A percentile compares a stretch with the other conserved stretches of the same genome.
These are phyloP conservation scores for Epichloe coenophiala DNA, from an alignment of 2,329 filamentous ascomycete genomes.

Conservation along the genomic window DNA sequence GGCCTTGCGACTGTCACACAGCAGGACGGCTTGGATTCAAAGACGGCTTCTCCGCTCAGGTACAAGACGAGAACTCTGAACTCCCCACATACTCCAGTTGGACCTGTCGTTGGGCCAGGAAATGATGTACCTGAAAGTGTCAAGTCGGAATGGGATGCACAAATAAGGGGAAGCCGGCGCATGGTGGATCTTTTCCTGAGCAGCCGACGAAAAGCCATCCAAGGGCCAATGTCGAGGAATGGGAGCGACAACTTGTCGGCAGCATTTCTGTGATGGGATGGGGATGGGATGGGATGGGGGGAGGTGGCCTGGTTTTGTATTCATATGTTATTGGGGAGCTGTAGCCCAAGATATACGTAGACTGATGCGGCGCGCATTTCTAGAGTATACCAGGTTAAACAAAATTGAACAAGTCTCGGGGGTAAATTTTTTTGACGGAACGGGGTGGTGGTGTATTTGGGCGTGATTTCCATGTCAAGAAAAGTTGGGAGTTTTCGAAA, in stretches of 20 bases:
- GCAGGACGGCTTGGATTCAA: slow-evolving; percentile 9
- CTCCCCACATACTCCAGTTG: slow-evolving; percentile 1
- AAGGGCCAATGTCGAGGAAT: slow-evolving; percentile 16
- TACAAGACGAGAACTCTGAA: not conserved
- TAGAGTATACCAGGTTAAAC: too few relatives aligned
- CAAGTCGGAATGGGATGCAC: slow-evolving; percentile 14
- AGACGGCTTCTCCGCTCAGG: slow-evolving; percentile 10
- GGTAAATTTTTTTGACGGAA: not conserved
- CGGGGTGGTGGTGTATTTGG: too few relatives aligned
- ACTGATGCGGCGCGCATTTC: not conserved
- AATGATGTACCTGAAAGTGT: not conserved
- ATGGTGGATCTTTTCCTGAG: slow-evolving; percentile 44
- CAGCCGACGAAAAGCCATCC: slow-evolving; percentile 30
- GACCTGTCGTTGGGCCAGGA: not conserved
- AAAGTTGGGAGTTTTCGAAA: not conserved
- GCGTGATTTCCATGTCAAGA: not conserved
- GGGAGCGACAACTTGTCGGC: slow-evolving; percentile 15
- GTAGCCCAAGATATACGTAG: not conserved
- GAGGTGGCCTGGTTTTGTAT: not conserved
- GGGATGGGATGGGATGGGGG: not conserved
- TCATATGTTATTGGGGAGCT: slow-evolving; percentile 1
- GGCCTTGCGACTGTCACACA: slow-evolving; percentile 11
- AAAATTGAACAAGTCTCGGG: not conserved
- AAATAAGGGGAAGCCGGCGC: slow-evolving; percentile 30
- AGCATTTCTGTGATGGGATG: slow-evolving; percentile 17